Conservation (phyloP, 106 monocot genomes). For the Gastrodia elata region DNA sequence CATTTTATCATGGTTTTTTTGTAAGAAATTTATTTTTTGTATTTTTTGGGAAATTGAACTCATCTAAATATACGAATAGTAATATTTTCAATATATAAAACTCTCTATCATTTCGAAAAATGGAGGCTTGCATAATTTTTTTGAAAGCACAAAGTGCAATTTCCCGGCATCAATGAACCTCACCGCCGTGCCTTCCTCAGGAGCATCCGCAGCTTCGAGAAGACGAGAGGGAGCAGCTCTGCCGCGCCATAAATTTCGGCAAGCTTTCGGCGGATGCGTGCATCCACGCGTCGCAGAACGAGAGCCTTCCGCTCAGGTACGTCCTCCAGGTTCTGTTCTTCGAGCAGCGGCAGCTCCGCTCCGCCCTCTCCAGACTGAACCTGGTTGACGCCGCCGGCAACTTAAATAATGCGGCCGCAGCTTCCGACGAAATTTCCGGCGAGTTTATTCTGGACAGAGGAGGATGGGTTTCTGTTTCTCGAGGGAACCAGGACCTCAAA, state of each 20-base stretch:
- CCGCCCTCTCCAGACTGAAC: conserved; percentile 27
- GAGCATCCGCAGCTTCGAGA: conserved; percentile 36
- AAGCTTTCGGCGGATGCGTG: conserved; percentile 51
- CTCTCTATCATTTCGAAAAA: too few species aligned
- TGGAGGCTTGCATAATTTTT: too few species aligned
- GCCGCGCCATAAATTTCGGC: conserved; percentile 34
- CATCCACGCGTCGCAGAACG: conserved; percentile 36
- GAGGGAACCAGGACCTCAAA: conserved; percentile 20
- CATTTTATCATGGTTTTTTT: too few species aligned
- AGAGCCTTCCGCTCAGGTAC: conserved; percentile 19
- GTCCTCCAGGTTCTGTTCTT: conserved; percentile 31
- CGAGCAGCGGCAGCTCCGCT: conserved; percentile 44
- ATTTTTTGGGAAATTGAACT: too few species aligned
- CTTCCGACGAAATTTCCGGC: conserved; percentile 1
- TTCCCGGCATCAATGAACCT: too few species aligned
- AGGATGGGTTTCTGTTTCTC: conserved; percentile 27
- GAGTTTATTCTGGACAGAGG: conserved; percentile 15
- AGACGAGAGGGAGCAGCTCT: conserved; percentile 28
- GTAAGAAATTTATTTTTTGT: too few species aligned
- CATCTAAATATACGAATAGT: too few species aligned
- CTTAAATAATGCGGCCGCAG: neutral
- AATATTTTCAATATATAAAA: too few species aligned
- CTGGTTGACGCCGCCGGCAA: neutral
- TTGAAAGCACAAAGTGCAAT: too few species aligned
- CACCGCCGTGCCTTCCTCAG: conserved; percentile 8